Conservation (phyloP, 169 alveolate genomes). For the Sarcocystis neurona region DNA sequence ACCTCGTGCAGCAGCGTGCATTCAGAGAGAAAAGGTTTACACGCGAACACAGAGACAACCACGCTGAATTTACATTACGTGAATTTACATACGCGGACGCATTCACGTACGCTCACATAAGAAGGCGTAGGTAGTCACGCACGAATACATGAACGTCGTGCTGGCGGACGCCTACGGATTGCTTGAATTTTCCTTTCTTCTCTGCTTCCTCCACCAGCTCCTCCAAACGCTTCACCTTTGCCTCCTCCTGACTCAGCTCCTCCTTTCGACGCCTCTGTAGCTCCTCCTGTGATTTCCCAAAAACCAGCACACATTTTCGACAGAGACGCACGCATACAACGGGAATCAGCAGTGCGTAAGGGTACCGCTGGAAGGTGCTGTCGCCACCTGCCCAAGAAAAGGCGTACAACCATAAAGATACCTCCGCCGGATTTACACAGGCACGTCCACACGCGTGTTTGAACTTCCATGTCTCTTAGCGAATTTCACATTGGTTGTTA, state of each 20-base stretch:
- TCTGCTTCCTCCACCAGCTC: slow-evolving; percentile 60
- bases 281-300: slow-evolving; percentile 50
- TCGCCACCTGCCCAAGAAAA: no score
- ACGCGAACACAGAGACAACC: neutral
- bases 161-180: slow-evolving; percentile 50
- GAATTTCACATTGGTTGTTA: neutral
- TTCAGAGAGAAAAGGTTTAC: neutral
- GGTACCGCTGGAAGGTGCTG: no score
- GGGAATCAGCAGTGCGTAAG: no score
- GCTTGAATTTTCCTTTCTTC: slow-evolving; percentile 31
- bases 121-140: no score
- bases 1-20: no score
- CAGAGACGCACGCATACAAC: neutral
- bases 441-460: no score
- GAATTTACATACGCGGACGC: no score
- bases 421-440: neutral
- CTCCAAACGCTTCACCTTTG: slow-evolving; percentile 47
- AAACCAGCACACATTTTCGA: neutral
- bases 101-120: no score
- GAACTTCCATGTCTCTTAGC: no score
- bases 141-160: no score
- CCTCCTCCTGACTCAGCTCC: slow-evolving; percentile 62
- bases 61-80: no score
- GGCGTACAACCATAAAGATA: no score
- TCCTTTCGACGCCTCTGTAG: slow-evolving; percentile 45